Conservation (phyloP, 306 rosid species). For the Elaeagnus macrophylla region DNA sequence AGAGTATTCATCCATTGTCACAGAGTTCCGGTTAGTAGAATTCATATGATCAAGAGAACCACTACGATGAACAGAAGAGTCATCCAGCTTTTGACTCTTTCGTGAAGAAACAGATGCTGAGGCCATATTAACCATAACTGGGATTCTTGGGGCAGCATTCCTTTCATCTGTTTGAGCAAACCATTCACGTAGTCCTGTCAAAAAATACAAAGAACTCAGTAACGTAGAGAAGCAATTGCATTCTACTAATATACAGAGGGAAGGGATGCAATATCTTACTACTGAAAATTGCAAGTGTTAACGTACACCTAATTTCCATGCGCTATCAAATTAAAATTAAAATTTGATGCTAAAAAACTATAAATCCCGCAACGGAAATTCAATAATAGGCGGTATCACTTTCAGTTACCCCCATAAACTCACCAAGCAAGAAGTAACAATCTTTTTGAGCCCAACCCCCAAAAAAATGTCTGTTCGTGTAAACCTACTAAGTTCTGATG, state of each 20-base stretch:
- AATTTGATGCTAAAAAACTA: too few species aligned
- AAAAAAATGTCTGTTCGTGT: too few species aligned
- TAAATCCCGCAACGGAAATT: too few species aligned
- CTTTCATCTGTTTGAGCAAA: conserved; percentile 93
- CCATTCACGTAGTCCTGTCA: conserved; percentile 91
- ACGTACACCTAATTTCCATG: too few species aligned
- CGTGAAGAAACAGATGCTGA: conserved; percentile 68
- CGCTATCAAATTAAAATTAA: too few species aligned
- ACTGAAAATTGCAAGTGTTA: too few species aligned
- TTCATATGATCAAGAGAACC: conserved; percentile 48
- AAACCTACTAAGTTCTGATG: too few species aligned
- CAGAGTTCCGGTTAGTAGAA: conserved; percentile 67
- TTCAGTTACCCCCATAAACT: too few species aligned
- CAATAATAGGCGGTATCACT: too few species aligned
- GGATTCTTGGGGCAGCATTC: conserved; percentile 93
- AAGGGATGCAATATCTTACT: too few species aligned
- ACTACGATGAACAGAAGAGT: conserved; percentile 35
- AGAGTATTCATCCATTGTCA: conserved; percentile 87
- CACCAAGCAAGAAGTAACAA: too few species aligned
- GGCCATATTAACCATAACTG: conserved; percentile 98
- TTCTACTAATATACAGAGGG: not conserved
- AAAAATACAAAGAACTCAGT: conserved; percentile 4
- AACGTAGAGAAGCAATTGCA: not conserved
- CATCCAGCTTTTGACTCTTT: conserved; percentile 54
- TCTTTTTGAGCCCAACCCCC: too few species aligned